A percentile compares a stretch with the other conserved stretches of the same genome.
phyloP scores from a whole-genome alignment of 2,329 filamentous ascomycete species.

The Trichoderma semiorbis region DNA sequence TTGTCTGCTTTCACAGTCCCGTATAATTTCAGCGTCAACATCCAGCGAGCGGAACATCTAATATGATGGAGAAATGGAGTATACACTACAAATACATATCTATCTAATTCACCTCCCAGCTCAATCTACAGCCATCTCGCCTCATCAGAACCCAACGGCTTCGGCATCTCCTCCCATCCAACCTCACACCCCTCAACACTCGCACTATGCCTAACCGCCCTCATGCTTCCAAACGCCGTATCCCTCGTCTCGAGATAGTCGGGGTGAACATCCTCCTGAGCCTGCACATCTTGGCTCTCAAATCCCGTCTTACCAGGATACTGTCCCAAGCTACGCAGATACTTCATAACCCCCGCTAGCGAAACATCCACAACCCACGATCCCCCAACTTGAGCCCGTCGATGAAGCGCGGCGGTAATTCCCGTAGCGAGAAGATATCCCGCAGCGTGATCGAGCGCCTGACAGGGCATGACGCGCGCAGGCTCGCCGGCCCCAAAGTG shows the following conservation, averaged over 20 bases:
- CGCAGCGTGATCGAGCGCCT: conserved; percentile 54
- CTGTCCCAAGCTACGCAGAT: conserved; percentile 53
- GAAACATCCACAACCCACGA: conserved; percentile 53
- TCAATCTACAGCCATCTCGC: conserved; percentile 35
- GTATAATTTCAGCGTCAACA: background rate
- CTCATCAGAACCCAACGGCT: conserved; percentile 45
- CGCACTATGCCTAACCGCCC: conserved; percentile 47
- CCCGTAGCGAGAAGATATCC: conserved; percentile 55
- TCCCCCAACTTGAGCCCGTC: conserved; percentile 29
- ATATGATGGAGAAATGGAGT: background rate
- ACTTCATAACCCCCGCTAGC: conserved; percentile 53
- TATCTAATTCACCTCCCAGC: background rate
- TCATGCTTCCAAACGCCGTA: conserved; percentile 46
- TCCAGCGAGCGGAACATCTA: background rate
- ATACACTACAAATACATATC: background rate
- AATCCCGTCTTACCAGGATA: conserved; percentile 45
- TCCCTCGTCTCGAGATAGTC: conserved; percentile 42
- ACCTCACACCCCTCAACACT: conserved; percentile 42
- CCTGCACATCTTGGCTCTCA: conserved; percentile 34
- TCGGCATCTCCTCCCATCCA: conserved; percentile 52
- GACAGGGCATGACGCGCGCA: conserved; percentile 46
- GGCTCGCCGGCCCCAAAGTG: conserved; percentile 38
- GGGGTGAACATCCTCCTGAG: conserved; percentile 25
- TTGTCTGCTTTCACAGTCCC: background rate
- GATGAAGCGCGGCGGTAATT: conserved; percentile 49